These are phyloP conservation scores for Candida saitoana DNA, from an alignment of 805 yeast species.

Conservation along the genomic window DNA sequence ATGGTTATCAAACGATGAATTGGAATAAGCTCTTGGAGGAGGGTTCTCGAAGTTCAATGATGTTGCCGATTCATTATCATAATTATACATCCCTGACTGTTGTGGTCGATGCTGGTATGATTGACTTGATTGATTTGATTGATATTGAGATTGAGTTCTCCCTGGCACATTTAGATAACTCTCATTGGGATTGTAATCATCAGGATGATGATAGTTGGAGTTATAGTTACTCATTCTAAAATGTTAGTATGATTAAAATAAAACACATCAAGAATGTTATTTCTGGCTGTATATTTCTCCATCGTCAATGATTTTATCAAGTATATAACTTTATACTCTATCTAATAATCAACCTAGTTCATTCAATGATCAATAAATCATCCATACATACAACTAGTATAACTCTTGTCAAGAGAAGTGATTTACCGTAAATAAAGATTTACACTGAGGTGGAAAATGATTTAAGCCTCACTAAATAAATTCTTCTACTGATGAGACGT, in stretches of 20 bases:
- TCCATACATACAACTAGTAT: not conserved
- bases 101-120: not conserved
- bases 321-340: no score
- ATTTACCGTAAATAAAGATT: not conserved
- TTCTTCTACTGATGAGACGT: not conserved
- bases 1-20: conserved; percentile 2
- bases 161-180: conserved; percentile 1
- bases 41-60: conserved; percentile 4
- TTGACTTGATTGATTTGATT: not conserved
- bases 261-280: not conserved
- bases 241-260: not conserved
- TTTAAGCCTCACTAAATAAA: not conserved
- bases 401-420: not conserved
- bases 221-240: conserved; percentile 4
- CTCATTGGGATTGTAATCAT: conserved; percentile 2
- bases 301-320: not conserved
- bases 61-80: conserved; percentile 1
- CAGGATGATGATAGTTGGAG: conserved; percentile 1
- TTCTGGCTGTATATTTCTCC: not conserved
- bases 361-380: not conserved
- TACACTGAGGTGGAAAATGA: not conserved
- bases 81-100: conserved; percentile 4
- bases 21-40: conserved; percentile 3
- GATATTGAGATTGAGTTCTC: not conserved
- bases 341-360: not conserved